Evolutionary conservation across 1,284 basidiomycete genomes (phyloP).

Genomic region (Porodaedalea pini): DNA sequence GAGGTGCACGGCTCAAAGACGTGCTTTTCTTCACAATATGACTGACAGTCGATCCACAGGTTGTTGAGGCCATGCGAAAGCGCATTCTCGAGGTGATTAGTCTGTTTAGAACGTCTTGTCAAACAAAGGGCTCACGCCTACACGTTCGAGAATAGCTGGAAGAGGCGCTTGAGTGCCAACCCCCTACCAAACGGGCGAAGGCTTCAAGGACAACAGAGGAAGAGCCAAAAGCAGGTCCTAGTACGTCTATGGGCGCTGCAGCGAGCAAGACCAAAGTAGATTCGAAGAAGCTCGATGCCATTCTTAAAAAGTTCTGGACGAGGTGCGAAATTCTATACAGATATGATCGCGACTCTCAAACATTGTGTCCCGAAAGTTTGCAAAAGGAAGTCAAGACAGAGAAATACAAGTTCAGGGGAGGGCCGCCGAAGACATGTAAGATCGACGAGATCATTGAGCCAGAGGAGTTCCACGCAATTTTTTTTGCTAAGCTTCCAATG

Average conservation of each 20-base stretch:
- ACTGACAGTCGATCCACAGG: slow-evolving; percentile 22
- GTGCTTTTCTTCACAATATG: not conserved
- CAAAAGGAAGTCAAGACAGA: slow-evolving; percentile 43
- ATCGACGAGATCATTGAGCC: slow-evolving; percentile 37
- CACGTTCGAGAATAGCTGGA: slow-evolving; percentile 31
- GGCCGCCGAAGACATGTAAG: slow-evolving; percentile 33
- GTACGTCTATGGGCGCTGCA: slow-evolving; percentile 22
- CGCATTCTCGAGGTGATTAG: slow-evolving; percentile 34
- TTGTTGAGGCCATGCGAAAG: slow-evolving; percentile 37
- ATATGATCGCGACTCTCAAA: not conserved
- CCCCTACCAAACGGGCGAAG: slow-evolving; percentile 32
- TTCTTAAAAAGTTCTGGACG: slow-evolving; percentile 36
- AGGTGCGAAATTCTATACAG: slow-evolving; percentile 14
- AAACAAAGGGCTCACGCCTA: not conserved
- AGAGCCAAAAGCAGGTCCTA: slow-evolving; percentile 21
- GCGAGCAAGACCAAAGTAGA: slow-evolving; percentile 32
- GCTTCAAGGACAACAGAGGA: slow-evolving; percentile 21
- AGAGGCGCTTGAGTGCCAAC: slow-evolving; percentile 32
- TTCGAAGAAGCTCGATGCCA: slow-evolving; percentile 38
- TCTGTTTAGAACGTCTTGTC: not conserved
- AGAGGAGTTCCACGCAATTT: slow-evolving; percentile 37
- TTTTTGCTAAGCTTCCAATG: slow-evolving; percentile 30
- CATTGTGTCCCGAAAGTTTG: slow-evolving; percentile 25
- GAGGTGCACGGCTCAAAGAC: not conserved
- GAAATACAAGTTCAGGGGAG: slow-evolving; percentile 39